Evolutionary conservation across 2,329 filamentous ascomycete genomes (phyloP), one percentile per base, ranked within the genome.

Genomic region (Beauveria australis): DNA sequence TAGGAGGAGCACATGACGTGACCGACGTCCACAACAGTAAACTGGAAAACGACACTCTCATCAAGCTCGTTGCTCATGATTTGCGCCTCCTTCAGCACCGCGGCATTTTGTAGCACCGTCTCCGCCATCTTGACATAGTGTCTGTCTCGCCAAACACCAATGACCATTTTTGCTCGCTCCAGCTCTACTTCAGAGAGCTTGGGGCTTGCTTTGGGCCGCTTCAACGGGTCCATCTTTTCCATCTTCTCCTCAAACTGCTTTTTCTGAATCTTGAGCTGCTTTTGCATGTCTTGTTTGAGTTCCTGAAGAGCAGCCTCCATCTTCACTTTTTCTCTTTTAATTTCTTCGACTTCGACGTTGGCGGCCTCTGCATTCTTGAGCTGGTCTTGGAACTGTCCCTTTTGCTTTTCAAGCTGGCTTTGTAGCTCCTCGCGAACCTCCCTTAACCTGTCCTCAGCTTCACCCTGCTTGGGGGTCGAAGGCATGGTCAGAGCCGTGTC

Each of bases 61-160:
- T 94, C 90, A 77, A 99, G 89, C 68, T 96, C 91, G 67, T 96
- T 93, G 76, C 92, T 96, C 91, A 99, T 94, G 63, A 99, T 88
- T 70, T 99, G 94, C 1, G 94, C 94, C 74, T 99, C 94, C 72
- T 99, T 99, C 62, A 99, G 75, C 30, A 87, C 84, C 8, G 90
- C 86, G 3, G 93, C 93, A 71, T 96, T 88, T 70, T 96, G 92
- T 51, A 99, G 78, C 30, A 97, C 87, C 2, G 88, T 85, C 73
- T 97, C 94, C 3, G 93, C 92, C 90, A 99, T 96, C 60, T 88
- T 87, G 61, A 99, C 91, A 68, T 93, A 97, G 68, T 91, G 89
- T 33, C 91, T 86, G 66, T 88, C 82, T 63, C 86, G 86, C 94
- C 94, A 99, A 66, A 89, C 86, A 63, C 82, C 79, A 59, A 89